A percentile compares a stretch with the other conserved stretches of the same genome.
These are phyloP conservation scores for Nakazawaea siamensis DNA, from an alignment of 805 yeast species.

Conservation along the genomic window DNA sequence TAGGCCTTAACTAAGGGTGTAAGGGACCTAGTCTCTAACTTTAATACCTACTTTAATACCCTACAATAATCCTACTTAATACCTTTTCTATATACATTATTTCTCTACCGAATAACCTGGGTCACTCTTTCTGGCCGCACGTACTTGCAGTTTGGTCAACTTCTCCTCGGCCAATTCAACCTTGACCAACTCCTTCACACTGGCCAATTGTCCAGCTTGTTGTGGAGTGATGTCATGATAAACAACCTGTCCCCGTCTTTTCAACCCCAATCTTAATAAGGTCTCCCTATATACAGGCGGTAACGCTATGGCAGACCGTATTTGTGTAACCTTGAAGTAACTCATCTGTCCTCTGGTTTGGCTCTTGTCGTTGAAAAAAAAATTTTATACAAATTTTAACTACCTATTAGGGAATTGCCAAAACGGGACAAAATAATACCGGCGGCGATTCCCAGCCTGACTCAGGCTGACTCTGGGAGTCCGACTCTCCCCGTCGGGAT, in stretches of 20 bases:
- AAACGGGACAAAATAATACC: too few relatives aligned
- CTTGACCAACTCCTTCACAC: slow-evolving; percentile 77
- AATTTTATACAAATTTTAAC: too few relatives aligned
- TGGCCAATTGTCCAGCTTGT: slow-evolving; percentile 76
- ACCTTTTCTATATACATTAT: too few relatives aligned
- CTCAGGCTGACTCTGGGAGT: too few relatives aligned
- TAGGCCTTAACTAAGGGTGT: too few relatives aligned
- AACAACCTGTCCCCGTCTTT: slow-evolving; percentile 61
- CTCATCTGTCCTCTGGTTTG: not conserved
- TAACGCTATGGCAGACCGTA: slow-evolving; percentile 78
- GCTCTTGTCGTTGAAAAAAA: too few relatives aligned
- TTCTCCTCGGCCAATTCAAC: slow-evolving; percentile 63
- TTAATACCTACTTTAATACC: too few relatives aligned
- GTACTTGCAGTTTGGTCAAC: slow-evolving; percentile 42
- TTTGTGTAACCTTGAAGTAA: slow-evolving; percentile 63
- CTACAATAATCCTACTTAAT: too few relatives aligned
- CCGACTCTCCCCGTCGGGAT: too few relatives aligned
- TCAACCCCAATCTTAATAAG: slow-evolving; percentile 66
- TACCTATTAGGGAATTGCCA: too few relatives aligned
- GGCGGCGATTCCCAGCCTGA: too few relatives aligned
- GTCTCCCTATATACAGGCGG: slow-evolving; percentile 62
- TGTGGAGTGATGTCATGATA: slow-evolving; percentile 70
- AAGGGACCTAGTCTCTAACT: too few relatives aligned
- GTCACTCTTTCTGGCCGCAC: slow-evolving; percentile 46
- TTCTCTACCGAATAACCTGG: slow-evolving; percentile 55